A percentile compares a stretch with the other conserved stretches of the same genome.
phyloP scores from a whole-genome alignment of 129 eudicot species.

The Kitagawia praeruptora region DNA sequence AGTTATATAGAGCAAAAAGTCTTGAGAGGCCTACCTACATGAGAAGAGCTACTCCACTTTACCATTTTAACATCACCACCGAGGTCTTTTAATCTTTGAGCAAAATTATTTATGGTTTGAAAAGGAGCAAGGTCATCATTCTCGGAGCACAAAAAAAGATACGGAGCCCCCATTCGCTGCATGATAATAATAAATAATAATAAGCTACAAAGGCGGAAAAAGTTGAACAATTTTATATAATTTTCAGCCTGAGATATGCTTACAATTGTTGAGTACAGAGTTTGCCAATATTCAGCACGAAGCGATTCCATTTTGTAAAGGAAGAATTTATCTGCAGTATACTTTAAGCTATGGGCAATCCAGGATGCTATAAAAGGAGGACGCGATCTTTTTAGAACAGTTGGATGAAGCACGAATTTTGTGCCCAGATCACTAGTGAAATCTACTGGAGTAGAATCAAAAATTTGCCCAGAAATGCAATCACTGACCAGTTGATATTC shows the following conservation, averaged over 20 bases:
- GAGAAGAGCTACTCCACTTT: slow-evolving; percentile 77
- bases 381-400: slow-evolving; percentile 48
- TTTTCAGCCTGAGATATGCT: slow-evolving; percentile 19
- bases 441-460: slow-evolving; percentile 82
- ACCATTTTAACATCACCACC: slow-evolving; percentile 77
- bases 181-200: neutral
- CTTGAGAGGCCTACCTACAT: slow-evolving; percentile 58
- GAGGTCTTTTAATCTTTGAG: slow-evolving; percentile 55
- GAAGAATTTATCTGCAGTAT: slow-evolving; percentile 64
- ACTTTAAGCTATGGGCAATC: slow-evolving; percentile 59
- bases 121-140: slow-evolving; percentile 82
- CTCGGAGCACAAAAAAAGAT: slow-evolving; percentile 84
- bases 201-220: neutral
- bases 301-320: slow-evolving; percentile 68
- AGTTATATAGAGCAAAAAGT: neutral
- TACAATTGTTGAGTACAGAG: slow-evolving; percentile 67
- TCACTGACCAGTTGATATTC: slow-evolving; percentile 58
- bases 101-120: slow-evolving; percentile 55
- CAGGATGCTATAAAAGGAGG: slow-evolving; percentile 67
- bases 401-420: slow-evolving; percentile 67
- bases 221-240: neutral
- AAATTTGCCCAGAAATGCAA: slow-evolving; percentile 75
- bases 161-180: slow-evolving; percentile 77
- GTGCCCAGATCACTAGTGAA: slow-evolving; percentile 84
- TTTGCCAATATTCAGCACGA: slow-evolving; percentile 98